Percentiles rank a stretch among this genome's conserved stretches.
phyloP scores from a whole-genome alignment of 2,329 filamentous ascomycete genomes.

The Chalaropsis thielavioides region DNA sequence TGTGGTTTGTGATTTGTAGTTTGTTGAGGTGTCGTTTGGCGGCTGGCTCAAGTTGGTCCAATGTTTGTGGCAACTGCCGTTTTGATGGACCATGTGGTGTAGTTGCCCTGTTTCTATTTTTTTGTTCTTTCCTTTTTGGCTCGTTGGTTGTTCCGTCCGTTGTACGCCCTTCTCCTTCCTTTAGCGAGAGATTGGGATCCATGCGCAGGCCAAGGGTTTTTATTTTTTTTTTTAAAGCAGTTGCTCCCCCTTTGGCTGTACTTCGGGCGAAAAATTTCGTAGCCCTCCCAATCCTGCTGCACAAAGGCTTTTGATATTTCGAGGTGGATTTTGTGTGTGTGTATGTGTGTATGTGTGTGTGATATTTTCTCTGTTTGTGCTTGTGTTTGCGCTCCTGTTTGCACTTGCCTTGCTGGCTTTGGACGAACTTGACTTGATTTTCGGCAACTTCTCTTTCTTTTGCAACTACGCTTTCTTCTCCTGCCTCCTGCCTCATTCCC shows the following conservation, averaged over 20 bases:
- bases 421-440: too few relatives aligned
- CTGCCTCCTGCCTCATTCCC: too few relatives aligned
- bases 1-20: too few relatives aligned
- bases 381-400: too few relatives aligned
- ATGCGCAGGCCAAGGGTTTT: neutral
- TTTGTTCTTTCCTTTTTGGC: neutral
- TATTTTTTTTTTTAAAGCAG: neutral
- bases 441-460: neutral
- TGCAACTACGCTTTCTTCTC: neutral
- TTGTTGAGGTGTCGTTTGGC: too few relatives aligned
- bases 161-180: neutral
- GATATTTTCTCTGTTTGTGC: too few relatives aligned
- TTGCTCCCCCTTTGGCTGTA: conserved; percentile 1
- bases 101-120: neutral
- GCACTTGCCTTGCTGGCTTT: too few relatives aligned
- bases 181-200: neutral
- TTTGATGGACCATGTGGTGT: neutral
- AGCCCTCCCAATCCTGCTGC: neutral
- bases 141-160: neutral
- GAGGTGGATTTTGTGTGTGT: neutral
- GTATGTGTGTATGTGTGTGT: neutral
- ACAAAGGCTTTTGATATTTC: neutral
- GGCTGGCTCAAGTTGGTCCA: neutral
- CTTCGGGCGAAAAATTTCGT: conserved; percentile 2
- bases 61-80: neutral